Conservation (phyloP, 305 asterid species). For the Nicotiana rustica region DNA sequence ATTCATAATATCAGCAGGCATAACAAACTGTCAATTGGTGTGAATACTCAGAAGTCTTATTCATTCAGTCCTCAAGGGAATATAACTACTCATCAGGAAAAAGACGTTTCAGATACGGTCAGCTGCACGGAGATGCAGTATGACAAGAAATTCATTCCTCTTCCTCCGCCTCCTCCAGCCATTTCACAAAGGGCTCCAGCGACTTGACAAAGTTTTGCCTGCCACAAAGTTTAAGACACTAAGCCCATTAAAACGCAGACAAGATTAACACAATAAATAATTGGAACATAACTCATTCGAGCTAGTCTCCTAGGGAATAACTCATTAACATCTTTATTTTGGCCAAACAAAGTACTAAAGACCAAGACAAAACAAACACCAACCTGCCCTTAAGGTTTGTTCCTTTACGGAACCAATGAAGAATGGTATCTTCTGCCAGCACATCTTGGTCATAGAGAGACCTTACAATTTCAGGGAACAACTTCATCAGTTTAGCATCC, state of each 20-base stretch:
- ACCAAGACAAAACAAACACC: not conserved
- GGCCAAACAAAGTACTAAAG: too few species aligned
- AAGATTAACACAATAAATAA: not conserved
- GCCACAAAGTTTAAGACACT: conserved; percentile 34
- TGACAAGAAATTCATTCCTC: conserved; percentile 62
- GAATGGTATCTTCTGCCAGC: conserved; percentile 94
- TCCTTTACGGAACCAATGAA: conserved; percentile 98
- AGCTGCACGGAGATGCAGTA: not conserved
- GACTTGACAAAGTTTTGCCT: conserved; percentile 94
- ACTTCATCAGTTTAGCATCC: conserved; percentile 95
- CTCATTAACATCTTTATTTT: not conserved
- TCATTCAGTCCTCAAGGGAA: not conserved
- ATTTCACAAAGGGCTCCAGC: conserved; percentile 89
- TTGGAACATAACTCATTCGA: too few species aligned
- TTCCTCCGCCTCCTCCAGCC: conserved; percentile 99
- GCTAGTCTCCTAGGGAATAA: not conserved
- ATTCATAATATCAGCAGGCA: not conserved
- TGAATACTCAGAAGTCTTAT: conserved; percentile 31
- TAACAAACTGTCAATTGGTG: conserved; percentile 30
- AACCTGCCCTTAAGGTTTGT: conserved; percentile 93
- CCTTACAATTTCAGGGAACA: conserved; percentile 92
- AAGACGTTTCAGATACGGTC: conserved; percentile 21
- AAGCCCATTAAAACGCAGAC: not conserved
- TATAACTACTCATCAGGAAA: conserved; percentile 27
- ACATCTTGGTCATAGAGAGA: conserved; percentile 96